Evolutionary conservation across 2,329 filamentous ascomycete species (phyloP).

Genomic region (Diaporthe capsici): DNA sequence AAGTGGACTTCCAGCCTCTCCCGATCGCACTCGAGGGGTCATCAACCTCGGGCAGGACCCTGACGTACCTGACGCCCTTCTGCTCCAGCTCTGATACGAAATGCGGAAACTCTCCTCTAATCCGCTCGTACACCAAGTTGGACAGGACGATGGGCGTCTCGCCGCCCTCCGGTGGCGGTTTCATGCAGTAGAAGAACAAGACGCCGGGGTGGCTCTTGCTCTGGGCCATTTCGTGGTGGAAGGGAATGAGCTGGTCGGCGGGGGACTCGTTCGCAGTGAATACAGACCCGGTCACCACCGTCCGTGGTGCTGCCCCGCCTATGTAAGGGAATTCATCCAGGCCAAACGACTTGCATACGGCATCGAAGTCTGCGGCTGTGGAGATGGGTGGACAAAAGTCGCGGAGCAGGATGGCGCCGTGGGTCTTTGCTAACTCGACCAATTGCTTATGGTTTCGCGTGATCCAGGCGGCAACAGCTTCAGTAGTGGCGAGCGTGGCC

Average conservation of each 20-base stretch:
- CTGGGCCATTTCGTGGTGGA: constrained; percentile 42
- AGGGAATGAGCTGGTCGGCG: constrained; percentile 41
- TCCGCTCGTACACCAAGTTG: constrained; percentile 38
- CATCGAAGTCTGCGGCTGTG: constrained; percentile 36
- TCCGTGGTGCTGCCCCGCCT: constrained; percentile 38
- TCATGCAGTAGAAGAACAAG: constrained; percentile 40
- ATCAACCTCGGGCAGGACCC: constrained; percentile 31
- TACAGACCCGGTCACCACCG: constrained; percentile 36
- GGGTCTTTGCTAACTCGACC: constrained; percentile 28
- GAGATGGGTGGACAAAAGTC: constrained; percentile 37
- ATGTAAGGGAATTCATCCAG: constrained; percentile 37
- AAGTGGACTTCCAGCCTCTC: constrained; percentile 41
- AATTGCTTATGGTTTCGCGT: constrained; percentile 24
- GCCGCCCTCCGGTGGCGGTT: constrained; percentile 25
- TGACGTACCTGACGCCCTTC: constrained; percentile 39
- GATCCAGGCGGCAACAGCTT: constrained; percentile 35
- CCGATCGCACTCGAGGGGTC: constrained; percentile 41
- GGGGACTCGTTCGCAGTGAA: constrained; percentile 42
- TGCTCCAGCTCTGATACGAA: constrained; percentile 39
- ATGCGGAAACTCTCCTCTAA: constrained; percentile 28
- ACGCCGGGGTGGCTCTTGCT: constrained; percentile 38
- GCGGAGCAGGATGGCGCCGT: constrained; percentile 39
- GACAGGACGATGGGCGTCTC: constrained; percentile 40
- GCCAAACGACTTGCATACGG: constrained; percentile 35
- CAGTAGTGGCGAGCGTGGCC: constrained; percentile 14